Evolutionary conservation across 495 filamentous ascomycete species (phyloP).

Genomic region (Letharia columbiana): DNA sequence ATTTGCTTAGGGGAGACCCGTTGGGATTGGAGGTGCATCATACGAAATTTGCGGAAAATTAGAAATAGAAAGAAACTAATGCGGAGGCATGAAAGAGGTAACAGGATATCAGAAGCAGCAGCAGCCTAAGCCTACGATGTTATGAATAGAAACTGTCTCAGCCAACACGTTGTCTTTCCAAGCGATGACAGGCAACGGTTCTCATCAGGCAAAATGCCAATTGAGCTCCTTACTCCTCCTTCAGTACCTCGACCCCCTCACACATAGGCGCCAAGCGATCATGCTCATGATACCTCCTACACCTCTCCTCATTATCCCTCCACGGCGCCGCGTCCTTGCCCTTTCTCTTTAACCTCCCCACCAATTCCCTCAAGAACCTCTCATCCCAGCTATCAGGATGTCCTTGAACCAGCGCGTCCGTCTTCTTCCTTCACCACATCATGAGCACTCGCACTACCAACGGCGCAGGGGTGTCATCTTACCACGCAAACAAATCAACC

Average conservation of each 20-base stretch:
- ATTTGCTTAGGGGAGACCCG: conserved; percentile 33
- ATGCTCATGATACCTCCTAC: conserved; percentile 25
- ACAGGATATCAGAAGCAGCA: not conserved
- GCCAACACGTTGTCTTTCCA: not conserved
- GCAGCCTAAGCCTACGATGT: not conserved
- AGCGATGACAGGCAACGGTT: not conserved
- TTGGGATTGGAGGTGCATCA: conserved; percentile 26
- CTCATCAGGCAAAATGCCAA: not conserved
- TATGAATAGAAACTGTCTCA: not conserved
- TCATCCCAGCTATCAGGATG: conserved; percentile 34
- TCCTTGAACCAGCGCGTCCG: conserved; percentile 34
- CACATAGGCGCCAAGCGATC: conserved; percentile 16
- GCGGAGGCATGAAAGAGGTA: not conserved
- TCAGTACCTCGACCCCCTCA: conserved; percentile 8
- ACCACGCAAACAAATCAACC: conserved; percentile 40
- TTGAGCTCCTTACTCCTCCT: not conserved
- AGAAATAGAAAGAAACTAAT: not conserved
- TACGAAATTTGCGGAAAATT: conserved; percentile 20
- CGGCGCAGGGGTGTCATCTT: not conserved
- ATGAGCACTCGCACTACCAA: not conserved
- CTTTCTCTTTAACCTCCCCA: conserved; percentile 22
- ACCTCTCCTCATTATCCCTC: conserved; percentile 15
- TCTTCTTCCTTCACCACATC: conserved; percentile 32
- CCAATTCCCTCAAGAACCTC: conserved; percentile 24
- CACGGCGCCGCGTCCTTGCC: conserved; percentile 22